Evolutionary conservation across 2,329 filamentous ascomycete species (phyloP), one percentile per base, ranked within the genome.

Genomic region (Apiospora arundinis): DNA sequence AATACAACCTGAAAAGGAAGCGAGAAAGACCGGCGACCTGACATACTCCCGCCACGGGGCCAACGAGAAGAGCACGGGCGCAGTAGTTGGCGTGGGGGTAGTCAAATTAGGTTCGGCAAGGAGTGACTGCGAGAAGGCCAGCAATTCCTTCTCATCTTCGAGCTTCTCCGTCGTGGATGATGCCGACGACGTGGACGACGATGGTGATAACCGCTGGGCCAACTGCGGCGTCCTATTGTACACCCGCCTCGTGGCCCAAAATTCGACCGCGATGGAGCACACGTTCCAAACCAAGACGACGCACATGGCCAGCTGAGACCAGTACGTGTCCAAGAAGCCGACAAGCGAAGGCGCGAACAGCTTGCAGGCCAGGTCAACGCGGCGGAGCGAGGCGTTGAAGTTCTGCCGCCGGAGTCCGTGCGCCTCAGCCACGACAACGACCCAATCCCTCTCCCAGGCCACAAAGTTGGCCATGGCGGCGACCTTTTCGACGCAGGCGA

Each of bases 1-100:
- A 63, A 63, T 63, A 63, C 56, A 63, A 63, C 56, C 56, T 63
- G 56, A 63, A 40, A 63, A 63, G 32, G 56, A 63, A 63, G 56
- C 56, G 28, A 63, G 56, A 63, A 63, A 63, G 32, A 63, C 56
- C 9, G 56, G 56, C 56, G 56, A 63, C 56, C 56, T 63, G 56
- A 63, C 56, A 63, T 63, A 63, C n/a, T 63, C 56, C 11, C 56
- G 56, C 56, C 56, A 63, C 32, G 56, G 56, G 5, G 56, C 32
- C 21, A 63, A 63, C 9, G 56, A 63, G 32, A 63, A 7, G 8
- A 63, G 56, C 32, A 63, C 56, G 21, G 56, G 56, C 56, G 32
- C 32, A 23, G 56, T 40, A 14, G 56, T 40, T 21, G 56, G 56
- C 9, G 32, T n/a, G 9, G 56, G 28, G 12, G 56, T 23, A n/a